These are phyloP conservation scores for Aspergillus bombycis DNA, from an alignment of 2,329 filamentous ascomycete genomes.

Conservation along the genomic window DNA sequence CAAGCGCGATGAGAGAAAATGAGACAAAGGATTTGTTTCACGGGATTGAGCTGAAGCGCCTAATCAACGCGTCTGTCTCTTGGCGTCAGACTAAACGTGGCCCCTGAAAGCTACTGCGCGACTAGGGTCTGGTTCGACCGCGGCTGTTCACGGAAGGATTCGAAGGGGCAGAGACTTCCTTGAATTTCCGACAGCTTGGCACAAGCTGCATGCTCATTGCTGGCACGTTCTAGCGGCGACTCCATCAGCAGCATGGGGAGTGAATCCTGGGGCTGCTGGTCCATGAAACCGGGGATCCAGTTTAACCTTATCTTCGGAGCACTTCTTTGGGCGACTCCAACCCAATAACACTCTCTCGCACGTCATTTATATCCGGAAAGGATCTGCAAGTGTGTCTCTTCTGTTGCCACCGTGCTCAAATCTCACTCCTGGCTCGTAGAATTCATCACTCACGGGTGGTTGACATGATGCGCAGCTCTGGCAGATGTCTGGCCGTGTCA, in stretches of 20 bases:
- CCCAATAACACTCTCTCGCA: not conserved
- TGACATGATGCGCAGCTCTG: not conserved
- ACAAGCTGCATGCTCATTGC: not conserved
- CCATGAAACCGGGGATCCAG: not conserved
- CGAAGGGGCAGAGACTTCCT: not conserved
- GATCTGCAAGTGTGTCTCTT: not conserved
- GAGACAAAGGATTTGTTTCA: not conserved
- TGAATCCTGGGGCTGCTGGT: not conserved
- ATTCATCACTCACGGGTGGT: not conserved
- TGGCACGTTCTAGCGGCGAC: not conserved
- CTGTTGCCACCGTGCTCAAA: not conserved
- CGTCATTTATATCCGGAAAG: not conserved
- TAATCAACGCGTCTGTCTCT: not conserved
- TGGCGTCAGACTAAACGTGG: not conserved
- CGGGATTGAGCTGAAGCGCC: not conserved
- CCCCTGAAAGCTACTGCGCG: not conserved
- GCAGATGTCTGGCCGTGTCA: no score
- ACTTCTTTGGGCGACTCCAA: no score
- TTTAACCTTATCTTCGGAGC: not conserved
- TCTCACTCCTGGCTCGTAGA: not conserved
- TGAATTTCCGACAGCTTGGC: not conserved
- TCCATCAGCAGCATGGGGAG: not conserved
- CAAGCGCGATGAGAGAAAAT: not conserved
- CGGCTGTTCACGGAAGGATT: not conserved
- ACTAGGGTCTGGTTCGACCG: not conserved